Conservation (phyloP, 2,329 filamentous ascomycete genomes). For the Bimuria novae-zelandiae region DNA sequence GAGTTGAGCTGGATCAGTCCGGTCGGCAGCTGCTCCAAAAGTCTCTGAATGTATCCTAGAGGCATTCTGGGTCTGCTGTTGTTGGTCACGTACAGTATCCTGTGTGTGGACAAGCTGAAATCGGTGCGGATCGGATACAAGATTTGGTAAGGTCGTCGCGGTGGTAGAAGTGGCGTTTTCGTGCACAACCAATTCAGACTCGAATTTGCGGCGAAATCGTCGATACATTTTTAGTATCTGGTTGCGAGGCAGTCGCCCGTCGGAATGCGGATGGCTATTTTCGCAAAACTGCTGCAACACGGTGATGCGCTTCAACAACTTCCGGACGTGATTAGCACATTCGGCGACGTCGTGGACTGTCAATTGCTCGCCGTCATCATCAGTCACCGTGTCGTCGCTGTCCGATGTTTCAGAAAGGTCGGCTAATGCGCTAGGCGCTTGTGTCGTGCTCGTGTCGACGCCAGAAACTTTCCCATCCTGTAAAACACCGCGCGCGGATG, state of each 20-base stretch:
- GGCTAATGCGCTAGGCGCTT: not conserved
- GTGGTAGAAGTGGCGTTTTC: not conserved
- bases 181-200: slow-evolving; percentile 14
- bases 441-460: not conserved
- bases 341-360: slow-evolving; percentile 26
- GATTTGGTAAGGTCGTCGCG: slow-evolving; percentile 10
- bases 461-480: not conserved
- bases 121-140: slow-evolving; percentile 1
- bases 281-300: slow-evolving; percentile 22
- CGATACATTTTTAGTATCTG: slow-evolving; percentile 28
- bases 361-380: slow-evolving; percentile 23
- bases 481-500: not conserved
- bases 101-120: not conserved
- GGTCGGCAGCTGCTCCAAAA: not conserved
- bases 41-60: not conserved
- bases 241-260: slow-evolving; percentile 8
- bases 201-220: slow-evolving; percentile 31
- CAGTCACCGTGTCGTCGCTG: slow-evolving; percentile 23
- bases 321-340: slow-evolving; percentile 29
- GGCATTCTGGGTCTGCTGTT: not conserved
- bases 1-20: not conserved
- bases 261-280: not conserved
- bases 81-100: not conserved
- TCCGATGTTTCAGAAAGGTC: slow-evolving; percentile 24
- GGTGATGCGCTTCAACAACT: slow-evolving; percentile 24